phyloP scores from a whole-genome alignment of 2,329 filamentous ascomycete genomes.

The Claviceps purpurea region DNA sequence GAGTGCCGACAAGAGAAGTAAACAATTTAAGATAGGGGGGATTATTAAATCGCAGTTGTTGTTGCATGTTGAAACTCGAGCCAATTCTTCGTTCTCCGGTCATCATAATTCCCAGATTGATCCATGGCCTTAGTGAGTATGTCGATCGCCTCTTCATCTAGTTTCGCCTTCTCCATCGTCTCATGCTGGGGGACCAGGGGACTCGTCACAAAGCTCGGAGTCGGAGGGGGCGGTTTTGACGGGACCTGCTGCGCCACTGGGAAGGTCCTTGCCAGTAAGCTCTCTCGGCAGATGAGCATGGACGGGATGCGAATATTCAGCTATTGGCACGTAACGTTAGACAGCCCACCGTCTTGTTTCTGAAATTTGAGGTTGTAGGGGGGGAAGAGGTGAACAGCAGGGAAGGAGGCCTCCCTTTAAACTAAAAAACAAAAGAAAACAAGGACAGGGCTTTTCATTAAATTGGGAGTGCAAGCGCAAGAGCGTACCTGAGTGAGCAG shows the following conservation, averaged over 20 bases:
- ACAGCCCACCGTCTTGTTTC: background rate
- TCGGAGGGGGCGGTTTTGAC: constrained; percentile 21
- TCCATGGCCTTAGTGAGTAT: constrained; percentile 27
- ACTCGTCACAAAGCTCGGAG: constrained; percentile 20
- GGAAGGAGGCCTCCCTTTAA: no score
- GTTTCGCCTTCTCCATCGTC: constrained; percentile 30
- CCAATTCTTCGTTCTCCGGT: constrained; percentile 25
- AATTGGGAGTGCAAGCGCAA: background rate
- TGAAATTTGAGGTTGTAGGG: background rate
- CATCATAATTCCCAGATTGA: constrained; percentile 21
- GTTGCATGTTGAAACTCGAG: constrained; percentile 16
- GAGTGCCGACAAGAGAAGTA: background rate
- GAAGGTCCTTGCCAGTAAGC: constrained; percentile 31
- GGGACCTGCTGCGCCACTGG: constrained; percentile 28
- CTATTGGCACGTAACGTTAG: constrained; percentile 17
- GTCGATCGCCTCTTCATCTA: constrained; percentile 29
- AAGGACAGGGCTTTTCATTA: background rate
- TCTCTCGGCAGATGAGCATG: constrained; percentile 46
- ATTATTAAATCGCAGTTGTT: constrained; percentile 6
- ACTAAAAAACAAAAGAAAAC: background rate
- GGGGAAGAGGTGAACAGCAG: background rate
- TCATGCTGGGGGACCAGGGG: constrained; percentile 35
- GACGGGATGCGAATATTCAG: constrained; percentile 46
- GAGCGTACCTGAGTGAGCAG: constrained; percentile 38
- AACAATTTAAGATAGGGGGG: background rate